Conservation (phyloP, 345 rosid species). For the Corchorus olitorius region DNA sequence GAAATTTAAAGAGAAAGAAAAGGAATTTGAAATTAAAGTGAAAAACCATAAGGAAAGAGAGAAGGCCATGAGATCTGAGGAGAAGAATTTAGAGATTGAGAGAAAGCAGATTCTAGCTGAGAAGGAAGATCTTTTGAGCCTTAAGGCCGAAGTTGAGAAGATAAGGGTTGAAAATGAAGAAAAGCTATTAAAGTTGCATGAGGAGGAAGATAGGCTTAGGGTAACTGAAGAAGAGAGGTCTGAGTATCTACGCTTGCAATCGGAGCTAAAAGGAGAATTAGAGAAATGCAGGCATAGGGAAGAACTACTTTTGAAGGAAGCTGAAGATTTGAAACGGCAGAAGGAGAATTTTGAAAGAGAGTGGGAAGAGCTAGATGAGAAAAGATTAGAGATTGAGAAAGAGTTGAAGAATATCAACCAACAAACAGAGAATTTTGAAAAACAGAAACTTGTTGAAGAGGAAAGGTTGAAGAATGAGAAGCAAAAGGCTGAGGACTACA, state of each 20-base stretch:
- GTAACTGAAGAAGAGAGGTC: slow-evolving; percentile 83
- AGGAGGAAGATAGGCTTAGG: slow-evolving; percentile 60
- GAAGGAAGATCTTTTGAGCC: slow-evolving; percentile 52
- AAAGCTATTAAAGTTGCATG: slow-evolving; percentile 53
- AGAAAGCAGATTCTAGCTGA: slow-evolving; percentile 52
- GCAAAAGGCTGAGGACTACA: slow-evolving; percentile 47
- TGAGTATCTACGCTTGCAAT: slow-evolving; percentile 67
- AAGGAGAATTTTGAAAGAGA: slow-evolving; percentile 90
- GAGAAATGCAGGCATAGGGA: slow-evolving; percentile 74
- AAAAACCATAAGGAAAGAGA: slow-evolving; percentile 72
- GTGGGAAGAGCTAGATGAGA: slow-evolving; percentile 92
- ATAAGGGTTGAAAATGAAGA: slow-evolving; percentile 62
- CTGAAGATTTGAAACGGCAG: slow-evolving; percentile 81
- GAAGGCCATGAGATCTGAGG: slow-evolving; percentile 62
- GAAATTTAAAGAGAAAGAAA: slow-evolving; percentile 79
- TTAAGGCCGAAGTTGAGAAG: slow-evolving; percentile 72
- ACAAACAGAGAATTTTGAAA: slow-evolving; percentile 66
- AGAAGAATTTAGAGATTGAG: slow-evolving; percentile 64
- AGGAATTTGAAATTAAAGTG: slow-evolving; percentile 56
- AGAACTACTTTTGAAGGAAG: slow-evolving; percentile 78
- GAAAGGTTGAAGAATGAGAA: slow-evolving; percentile 68
- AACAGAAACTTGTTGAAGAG: slow-evolving; percentile 59
- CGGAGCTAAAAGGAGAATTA: slow-evolving; percentile 75
- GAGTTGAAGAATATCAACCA: slow-evolving; percentile 51
- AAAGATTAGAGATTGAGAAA: slow-evolving; percentile 58